These are phyloP conservation scores for Geoglossum cookeanum DNA, from an alignment of 2,329 filamentous ascomycete species.

Conservation along the genomic window DNA sequence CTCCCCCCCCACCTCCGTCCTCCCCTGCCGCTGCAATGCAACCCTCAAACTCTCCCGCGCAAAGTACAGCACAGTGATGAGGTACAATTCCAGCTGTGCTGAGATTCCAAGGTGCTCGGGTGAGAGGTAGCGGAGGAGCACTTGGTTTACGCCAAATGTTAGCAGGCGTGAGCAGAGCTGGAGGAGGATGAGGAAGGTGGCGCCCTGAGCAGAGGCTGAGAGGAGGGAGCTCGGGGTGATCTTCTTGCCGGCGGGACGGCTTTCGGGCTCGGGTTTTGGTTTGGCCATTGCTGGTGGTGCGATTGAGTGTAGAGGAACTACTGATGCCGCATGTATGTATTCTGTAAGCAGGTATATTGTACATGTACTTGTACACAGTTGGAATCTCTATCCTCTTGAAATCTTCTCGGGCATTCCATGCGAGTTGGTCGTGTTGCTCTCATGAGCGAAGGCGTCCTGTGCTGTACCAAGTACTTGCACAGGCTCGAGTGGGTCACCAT, in stretches of 20 bases:
- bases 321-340: too few relatives aligned
- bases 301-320: background rate
- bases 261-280: background rate
- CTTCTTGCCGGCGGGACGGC: background rate
- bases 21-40: conserved; percentile 62
- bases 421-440: too few relatives aligned
- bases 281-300: background rate
- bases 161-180: conserved; percentile 74
- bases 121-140: conserved; percentile 73
- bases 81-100: conserved; percentile 82
- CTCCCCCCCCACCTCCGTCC: conserved; percentile 7
- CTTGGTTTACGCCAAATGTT: conserved; percentile 82
- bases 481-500: too few relatives aligned
- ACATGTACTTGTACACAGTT: too few relatives aligned
- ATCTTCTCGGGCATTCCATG: too few relatives aligned
- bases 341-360: too few relatives aligned
- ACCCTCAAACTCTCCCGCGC: conserved; percentile 78
- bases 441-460: too few relatives aligned
- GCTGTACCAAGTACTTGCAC: too few relatives aligned
- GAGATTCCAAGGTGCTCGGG: conserved; percentile 69
- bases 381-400: too few relatives aligned
- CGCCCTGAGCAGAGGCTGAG: conserved; percentile 41
- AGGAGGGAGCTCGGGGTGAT: conserved; percentile 5
- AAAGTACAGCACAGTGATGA: conserved; percentile 86
- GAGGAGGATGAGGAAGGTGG: conserved; percentile 69